Base-by-base conservation (phyloP, 2,329 filamentous ascomycete species). In the Neopestalotiopsis clavispora region DNA sequence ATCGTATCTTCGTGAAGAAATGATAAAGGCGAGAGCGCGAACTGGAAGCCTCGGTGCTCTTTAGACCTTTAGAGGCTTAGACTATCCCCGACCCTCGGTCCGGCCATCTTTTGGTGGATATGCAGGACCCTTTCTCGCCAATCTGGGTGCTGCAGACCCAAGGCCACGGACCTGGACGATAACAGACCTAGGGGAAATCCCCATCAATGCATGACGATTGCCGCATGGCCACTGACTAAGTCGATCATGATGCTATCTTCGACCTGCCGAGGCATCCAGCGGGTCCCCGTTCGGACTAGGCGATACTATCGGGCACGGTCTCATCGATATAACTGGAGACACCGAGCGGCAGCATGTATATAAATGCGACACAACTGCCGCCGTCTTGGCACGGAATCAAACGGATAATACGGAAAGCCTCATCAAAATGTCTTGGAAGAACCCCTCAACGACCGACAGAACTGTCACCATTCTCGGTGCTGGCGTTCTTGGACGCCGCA, bases 401-500 rank as follows among this genome's bases (percentile, higher is more conserved):
- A 20, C 59, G 32, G 30, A 40, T 40, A 62, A 17, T 32, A 40
- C 59, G 30, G 12, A 56, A 42, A 66, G 2, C 34, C 28, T 58
- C 45, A 72, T 17, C 1, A 52, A 52, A 32, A 75, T 75, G 74
- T 20, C 69, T 30, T 72, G 74, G 68, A 66, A 68, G 34, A 68
- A 70, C 17, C 73, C 74, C 23, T 52, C 70, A n/a, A 74, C 74
- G 20, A 65, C 67, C 3, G 69, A 70, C 40, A 76, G 80, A 28
- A 76, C 79, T 3, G 77, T 84, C 32, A 73, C 77, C 4, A 71
- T 84, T 14, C 74, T 84, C 23, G 83, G 82, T 2, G 82, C 75
- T 5, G 83, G 83, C 1, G 82, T 84, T 0, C 75, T 84, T 0
- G 83, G 83, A 4, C 80, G 83, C 9, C 77, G 83, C 17, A 82